Evolutionary conservation across 1,284 basidiomycete species (phyloP).

Genomic region (Microbotryum scabiosae): DNA sequence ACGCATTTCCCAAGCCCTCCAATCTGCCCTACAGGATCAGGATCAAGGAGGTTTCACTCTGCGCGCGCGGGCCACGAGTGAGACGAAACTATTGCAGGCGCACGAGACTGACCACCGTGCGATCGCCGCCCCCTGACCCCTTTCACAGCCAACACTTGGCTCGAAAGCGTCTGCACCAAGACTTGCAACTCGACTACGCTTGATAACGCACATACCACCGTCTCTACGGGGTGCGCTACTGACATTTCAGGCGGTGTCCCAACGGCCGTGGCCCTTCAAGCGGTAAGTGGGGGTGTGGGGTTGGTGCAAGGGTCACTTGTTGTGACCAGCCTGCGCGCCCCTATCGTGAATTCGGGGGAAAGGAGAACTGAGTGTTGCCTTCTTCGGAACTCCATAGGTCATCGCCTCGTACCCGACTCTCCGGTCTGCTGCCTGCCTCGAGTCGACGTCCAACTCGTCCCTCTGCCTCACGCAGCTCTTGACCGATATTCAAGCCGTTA

Average conservation of each 20-base stretch:
- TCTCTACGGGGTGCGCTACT: constrained; percentile 13
- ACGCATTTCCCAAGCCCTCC: neutral
- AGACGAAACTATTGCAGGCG: too few species aligned
- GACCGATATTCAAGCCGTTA: too few species aligned
- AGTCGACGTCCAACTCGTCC: constrained; percentile 12
- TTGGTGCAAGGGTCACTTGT: neutral
- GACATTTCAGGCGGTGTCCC: constrained; percentile 5
- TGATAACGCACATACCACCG: constrained; percentile 6
- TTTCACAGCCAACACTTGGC: constrained; percentile 13
- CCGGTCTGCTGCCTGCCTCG: constrained; percentile 6
- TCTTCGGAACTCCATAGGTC: too few species aligned
- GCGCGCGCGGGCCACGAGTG: neutral
- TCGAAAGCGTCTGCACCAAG: constrained; percentile 5
- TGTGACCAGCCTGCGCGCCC: neutral
- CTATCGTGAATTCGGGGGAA: neutral
- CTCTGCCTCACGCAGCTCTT: constrained; percentile 19
- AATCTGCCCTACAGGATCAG: neutral
- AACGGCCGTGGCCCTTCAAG: constrained; percentile 6
- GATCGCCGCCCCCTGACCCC: too few species aligned
- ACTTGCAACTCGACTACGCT: constrained; percentile 7
- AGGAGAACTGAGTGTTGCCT: constrained; percentile 6
- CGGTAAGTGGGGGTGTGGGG: neutral
- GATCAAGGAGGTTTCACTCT: neutral
- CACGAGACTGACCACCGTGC: too few species aligned
- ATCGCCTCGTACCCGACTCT: too few species aligned